Evolutionary conservation across 305 asterid genomes (phyloP), one percentile per base, ranked within the genome.

Genomic region (Rubia balearica): DNA sequence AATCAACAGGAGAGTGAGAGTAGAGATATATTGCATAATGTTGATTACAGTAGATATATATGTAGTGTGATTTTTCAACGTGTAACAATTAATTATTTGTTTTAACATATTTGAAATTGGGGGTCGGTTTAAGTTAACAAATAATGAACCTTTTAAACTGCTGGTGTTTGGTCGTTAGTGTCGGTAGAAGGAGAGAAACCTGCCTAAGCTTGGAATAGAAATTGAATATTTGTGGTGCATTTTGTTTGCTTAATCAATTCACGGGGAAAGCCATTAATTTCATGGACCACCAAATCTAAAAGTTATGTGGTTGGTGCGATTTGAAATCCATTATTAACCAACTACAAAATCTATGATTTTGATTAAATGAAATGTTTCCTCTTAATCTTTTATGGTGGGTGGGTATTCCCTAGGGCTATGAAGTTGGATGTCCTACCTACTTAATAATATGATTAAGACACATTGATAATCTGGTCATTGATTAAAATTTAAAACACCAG

Each of bases 231-330:
- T 5, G 57, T 51, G 21, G 57, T 8, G 11, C 19, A 12, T 33
- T 56, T 56, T 19, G 13, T 1, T 49, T 4, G 57, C 21, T 49
- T 16, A 49, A 49, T 49, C 57, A 49, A 49, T 49, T 49, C 6
- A 16, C 16, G 0, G 57, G 57, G 17, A 51, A 51, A 51, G 57
- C 57, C 57, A 51, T 22, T 56, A 16, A 56, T n/a, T 8, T 65
- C 27, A n/a, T 27, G 76, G 81, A 71, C 66, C 65, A 77, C 77
- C 49, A 69, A 61, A 69, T 77, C 81, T 68, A 11, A 55, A 12
- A 21, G 10, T 22, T 68, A 7, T 69, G 30, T 65, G 72, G 24
- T 68, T 42, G 81, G 74, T 73, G 49, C 19, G 77, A 72, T 72
- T 61, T 48, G 68, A 63, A 60, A 38, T 67, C 38, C 8, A 51